phyloP scores from a whole-genome alignment of 805 yeast genomes.

The Cyberlindnera saturnus region DNA sequence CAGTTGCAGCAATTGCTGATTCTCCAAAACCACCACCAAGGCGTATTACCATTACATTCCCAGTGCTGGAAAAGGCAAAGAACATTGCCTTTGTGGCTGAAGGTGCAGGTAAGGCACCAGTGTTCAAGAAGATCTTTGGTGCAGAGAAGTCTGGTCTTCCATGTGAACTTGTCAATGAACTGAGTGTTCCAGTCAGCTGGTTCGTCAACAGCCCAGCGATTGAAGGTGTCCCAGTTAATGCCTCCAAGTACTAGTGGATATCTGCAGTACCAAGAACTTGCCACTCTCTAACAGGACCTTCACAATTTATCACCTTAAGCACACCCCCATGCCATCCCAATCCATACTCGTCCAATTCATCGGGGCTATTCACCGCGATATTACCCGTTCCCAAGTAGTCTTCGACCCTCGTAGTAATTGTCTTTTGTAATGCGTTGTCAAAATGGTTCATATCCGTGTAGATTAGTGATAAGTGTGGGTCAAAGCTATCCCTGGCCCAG shows the following conservation, averaged over 20 bases:
- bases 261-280: conserved; percentile 45
- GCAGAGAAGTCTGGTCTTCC: conserved; percentile 50
- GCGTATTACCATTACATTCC: conserved; percentile 84
- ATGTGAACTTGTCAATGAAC: conserved; percentile 63
- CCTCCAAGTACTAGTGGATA: conserved; percentile 25
- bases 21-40: conserved; percentile 94
- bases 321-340: conserved; percentile 63
- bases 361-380: conserved; percentile 8
- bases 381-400: conserved; percentile 46
- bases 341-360: conserved; percentile 20
- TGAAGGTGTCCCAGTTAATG: conserved; percentile 41
- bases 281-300: conserved; percentile 71
- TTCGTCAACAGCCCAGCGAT: conserved; percentile 79
- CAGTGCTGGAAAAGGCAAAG: conserved; percentile 46
- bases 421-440: conserved; percentile 57
- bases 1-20: conserved; percentile 63
- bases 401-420: conserved; percentile 57
- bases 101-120: conserved; percentile 76
- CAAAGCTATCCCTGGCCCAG: conserved; percentile 54
- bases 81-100: conserved; percentile 79
- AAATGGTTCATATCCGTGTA: conserved; percentile 63
- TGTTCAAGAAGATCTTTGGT: conserved; percentile 66
- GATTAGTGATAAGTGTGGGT: conserved; percentile 69
- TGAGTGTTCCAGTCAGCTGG: conserved; percentile 62
- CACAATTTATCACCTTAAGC: conserved; percentile 56